Percentiles rank a stretch among this genome's conserved stretches.
phyloP scores from a whole-genome alignment of 805 yeast species.

The Saccharomyces cerevisiae region DNA sequence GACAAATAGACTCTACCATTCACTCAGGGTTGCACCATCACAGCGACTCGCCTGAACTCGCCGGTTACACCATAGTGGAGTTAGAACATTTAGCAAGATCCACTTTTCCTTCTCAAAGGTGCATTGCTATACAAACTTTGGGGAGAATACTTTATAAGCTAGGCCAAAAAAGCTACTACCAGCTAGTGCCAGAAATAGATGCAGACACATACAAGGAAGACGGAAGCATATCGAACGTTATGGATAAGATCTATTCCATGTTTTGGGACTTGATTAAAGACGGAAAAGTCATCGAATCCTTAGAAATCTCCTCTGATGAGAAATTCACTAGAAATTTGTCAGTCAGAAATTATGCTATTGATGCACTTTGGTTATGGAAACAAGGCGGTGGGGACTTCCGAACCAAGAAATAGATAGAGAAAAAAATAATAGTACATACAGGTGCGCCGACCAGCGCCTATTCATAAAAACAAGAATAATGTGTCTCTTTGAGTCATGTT shows the following conservation, averaged over 20 bases:
- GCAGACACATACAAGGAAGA: conserved; percentile 32
- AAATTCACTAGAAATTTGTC: conserved; percentile 54
- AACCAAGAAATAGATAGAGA: conserved; percentile 5
- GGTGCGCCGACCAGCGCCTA: conserved; percentile 7
- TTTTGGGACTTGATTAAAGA: conserved; percentile 68
- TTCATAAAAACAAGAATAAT: not conserved
- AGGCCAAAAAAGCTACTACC: conserved; percentile 52
- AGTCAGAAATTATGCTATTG: conserved; percentile 75
- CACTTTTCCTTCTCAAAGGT: conserved; percentile 73
- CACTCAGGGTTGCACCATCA: conserved; percentile 83
- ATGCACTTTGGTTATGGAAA: conserved; percentile 87
- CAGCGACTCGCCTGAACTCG: conserved; percentile 75
- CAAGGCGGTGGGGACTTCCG: conserved; percentile 37
- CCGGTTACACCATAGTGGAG: conserved; percentile 87
- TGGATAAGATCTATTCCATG: conserved; percentile 33
- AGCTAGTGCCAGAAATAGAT: conserved; percentile 41
- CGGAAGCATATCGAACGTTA: conserved; percentile 31
- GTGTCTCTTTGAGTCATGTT: not conserved
- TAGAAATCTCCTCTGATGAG: conserved; percentile 65
- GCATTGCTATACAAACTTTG: conserved; percentile 75
- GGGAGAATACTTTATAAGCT: conserved; percentile 83
- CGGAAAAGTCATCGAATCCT: conserved; percentile 52
- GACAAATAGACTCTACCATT: conserved; percentile 42
- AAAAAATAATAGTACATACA: not conserved
- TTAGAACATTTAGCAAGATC: conserved; percentile 73